Conservation (phyloP, 352 stramenopile genomes). For the Thalassiosira mediterranea region DNA sequence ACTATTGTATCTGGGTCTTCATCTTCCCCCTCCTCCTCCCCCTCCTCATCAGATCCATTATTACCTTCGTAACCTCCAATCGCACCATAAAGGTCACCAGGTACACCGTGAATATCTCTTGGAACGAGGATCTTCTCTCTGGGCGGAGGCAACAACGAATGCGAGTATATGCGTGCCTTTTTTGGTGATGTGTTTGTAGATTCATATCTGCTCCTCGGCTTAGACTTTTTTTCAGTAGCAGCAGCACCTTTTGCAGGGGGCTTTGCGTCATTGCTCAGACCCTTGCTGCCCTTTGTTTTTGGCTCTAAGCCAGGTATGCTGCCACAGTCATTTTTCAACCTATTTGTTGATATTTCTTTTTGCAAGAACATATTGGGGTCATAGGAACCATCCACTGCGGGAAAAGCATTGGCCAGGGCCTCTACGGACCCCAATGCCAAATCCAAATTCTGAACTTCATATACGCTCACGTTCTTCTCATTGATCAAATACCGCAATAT, state of each 20-base stretch:
- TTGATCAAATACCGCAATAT: conserved; percentile 78
- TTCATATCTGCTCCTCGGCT: too few relatives aligned
- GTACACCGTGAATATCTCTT: conserved; percentile 10
- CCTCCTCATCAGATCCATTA: conserved; percentile 3
- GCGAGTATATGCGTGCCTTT: too few relatives aligned
- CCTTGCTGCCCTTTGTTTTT: not conserved
- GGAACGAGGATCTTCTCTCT: conserved; percentile 6
- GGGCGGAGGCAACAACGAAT: not conserved
- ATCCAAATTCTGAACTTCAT: conserved; percentile 63
- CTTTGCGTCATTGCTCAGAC: too few relatives aligned
- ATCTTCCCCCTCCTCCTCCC: conserved; percentile 1
- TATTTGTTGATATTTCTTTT: not conserved
- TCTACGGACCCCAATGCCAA: conserved; percentile 65
- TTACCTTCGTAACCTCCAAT: conserved; percentile 19
- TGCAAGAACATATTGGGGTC: conserved; percentile 13
- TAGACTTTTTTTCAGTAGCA: too few relatives aligned
- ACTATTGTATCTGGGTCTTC: conserved; percentile 9
- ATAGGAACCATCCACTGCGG: conserved; percentile 8
- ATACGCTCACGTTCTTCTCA: conserved; percentile 68
- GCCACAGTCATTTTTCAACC: not conserved
- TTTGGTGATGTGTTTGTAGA: too few relatives aligned
- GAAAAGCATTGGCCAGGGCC: conserved; percentile 41
- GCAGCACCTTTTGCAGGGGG: too few relatives aligned
- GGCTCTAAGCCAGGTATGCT: not conserved
- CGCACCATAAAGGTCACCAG: not conserved